These are phyloP conservation scores for Kwoniella newhampshirensis DNA, from an alignment of 768 basidiomycete genomes.

Conservation along the genomic window DNA sequence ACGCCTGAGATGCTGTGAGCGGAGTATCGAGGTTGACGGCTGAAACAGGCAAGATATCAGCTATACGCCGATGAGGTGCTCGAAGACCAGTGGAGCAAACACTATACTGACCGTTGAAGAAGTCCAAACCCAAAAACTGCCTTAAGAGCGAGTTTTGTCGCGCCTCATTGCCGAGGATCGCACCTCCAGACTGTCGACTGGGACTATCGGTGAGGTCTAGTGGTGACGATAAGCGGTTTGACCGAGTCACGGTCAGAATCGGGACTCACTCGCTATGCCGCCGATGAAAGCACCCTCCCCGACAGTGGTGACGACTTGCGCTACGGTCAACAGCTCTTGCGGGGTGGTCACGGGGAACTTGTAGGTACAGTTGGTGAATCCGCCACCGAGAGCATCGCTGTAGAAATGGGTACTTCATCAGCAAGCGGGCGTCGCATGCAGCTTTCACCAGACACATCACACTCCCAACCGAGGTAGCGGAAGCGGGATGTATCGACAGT, in stretches of 20 bases:
- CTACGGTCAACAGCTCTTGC: constrained; percentile 15
- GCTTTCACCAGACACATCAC: background rate
- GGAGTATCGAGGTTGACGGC: constrained; percentile 32
- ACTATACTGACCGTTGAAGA: constrained; percentile 33
- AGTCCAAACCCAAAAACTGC: constrained; percentile 21
- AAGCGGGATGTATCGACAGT: too few relatives aligned
- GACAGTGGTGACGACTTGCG: constrained; percentile 29
- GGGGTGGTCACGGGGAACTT: constrained; percentile 26
- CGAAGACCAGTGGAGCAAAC: too few relatives aligned
- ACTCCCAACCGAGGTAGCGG: too few relatives aligned
- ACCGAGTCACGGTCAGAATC: background rate
- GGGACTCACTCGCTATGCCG: constrained; percentile 22
- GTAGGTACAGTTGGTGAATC: constrained; percentile 34
- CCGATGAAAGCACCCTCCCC: constrained; percentile 34
- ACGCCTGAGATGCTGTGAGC: constrained; percentile 30
- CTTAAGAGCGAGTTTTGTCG: constrained; percentile 27
- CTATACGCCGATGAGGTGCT: background rate
- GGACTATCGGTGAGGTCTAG: constrained; percentile 19
- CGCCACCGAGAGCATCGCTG: constrained; percentile 23
- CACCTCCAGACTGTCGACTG: constrained; percentile 16
- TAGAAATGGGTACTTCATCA: background rate
- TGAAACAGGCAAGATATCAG: background rate
- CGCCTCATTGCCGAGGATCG: constrained; percentile 31
- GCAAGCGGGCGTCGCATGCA: background rate
- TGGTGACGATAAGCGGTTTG: background rate